Evolutionary conservation across 2,329 filamentous ascomycete genomes (phyloP).

Genomic region (Fusarium sp.): DNA sequence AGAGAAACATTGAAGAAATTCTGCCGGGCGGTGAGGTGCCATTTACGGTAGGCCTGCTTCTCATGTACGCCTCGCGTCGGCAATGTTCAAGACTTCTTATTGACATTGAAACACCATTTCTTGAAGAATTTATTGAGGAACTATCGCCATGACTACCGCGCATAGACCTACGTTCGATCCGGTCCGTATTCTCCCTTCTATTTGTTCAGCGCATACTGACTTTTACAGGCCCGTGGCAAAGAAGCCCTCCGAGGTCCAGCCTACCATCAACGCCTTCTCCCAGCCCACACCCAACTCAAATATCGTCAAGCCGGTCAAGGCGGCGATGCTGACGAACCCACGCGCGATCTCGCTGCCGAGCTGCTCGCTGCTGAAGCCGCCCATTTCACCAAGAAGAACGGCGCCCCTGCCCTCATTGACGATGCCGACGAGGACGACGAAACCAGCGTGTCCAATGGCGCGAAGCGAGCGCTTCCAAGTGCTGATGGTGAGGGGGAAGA

Average conservation of each 20-base stretch:
- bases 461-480: constrained; percentile 67
- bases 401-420: constrained; percentile 55
- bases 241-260: constrained; percentile 92
- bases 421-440: constrained; percentile 62
- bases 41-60: constrained; percentile 10
- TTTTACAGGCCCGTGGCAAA: constrained; percentile 82
- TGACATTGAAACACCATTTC: background rate
- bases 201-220: constrained; percentile 37
- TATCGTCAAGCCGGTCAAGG: constrained; percentile 89
- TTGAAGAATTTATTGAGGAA: background rate
- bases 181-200: constrained; percentile 58
- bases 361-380: constrained; percentile 88
- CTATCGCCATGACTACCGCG: constrained; percentile 68
- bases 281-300: constrained; percentile 93
- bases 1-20: constrained; percentile 48
- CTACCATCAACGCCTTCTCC: constrained; percentile 95
- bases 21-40: constrained; percentile 60
- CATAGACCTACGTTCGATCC: constrained; percentile 96
- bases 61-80: constrained; percentile 4
- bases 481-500: constrained; percentile 61
- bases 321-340: constrained; percentile 72
- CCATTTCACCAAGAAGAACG: constrained; percentile 85
- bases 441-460: constrained; percentile 48
- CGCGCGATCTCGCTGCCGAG: constrained; percentile 87
- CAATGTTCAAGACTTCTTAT: background rate